phyloP scores from a whole-genome alignment of 2,329 filamentous ascomycete species.

The Xylogone sp. region DNA sequence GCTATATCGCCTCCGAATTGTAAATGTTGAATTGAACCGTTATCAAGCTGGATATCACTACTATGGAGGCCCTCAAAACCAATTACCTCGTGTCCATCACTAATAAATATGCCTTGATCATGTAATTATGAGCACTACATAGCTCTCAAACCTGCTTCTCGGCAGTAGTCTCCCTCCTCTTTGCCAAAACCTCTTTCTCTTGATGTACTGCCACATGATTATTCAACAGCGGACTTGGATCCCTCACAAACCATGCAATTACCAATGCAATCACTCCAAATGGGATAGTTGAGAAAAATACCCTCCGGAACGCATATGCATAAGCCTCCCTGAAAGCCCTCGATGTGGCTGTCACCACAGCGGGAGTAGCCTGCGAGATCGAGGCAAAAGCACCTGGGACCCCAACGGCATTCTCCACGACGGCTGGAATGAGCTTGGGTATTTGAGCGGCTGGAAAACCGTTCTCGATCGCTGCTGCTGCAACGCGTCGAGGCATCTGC shows the following conservation, averaged over 20 bases:
- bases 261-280: constrained; percentile 34
- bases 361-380: constrained; percentile 25
- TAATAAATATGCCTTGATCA: too few relatives aligned
- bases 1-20: too few relatives aligned
- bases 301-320: constrained; percentile 36
- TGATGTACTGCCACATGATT: constrained; percentile 29
- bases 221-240: constrained; percentile 27
- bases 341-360: constrained; percentile 21
- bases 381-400: constrained; percentile 32
- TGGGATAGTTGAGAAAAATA: constrained; percentile 38
- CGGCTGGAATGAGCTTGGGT: constrained; percentile 22
- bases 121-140: too few relatives aligned
- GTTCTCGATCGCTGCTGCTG: constrained; percentile 21
- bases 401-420: constrained; percentile 24
- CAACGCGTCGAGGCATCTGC: constrained; percentile 24
- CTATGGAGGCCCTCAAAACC: too few relatives aligned
- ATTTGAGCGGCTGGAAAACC: constrained; percentile 21
- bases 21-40: too few relatives aligned
- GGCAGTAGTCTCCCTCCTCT: neutral
- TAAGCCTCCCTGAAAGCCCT: constrained; percentile 27
- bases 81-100: too few relatives aligned
- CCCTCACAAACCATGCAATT: constrained; percentile 32
- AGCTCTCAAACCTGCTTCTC: neutral
- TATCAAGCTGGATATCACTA: too few relatives aligned
- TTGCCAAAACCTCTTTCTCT: constrained; percentile 21